These are phyloP conservation scores for Lomentospora prolificans DNA, from an alignment of 2,329 filamentous ascomycete genomes.

Conservation along the genomic window DNA sequence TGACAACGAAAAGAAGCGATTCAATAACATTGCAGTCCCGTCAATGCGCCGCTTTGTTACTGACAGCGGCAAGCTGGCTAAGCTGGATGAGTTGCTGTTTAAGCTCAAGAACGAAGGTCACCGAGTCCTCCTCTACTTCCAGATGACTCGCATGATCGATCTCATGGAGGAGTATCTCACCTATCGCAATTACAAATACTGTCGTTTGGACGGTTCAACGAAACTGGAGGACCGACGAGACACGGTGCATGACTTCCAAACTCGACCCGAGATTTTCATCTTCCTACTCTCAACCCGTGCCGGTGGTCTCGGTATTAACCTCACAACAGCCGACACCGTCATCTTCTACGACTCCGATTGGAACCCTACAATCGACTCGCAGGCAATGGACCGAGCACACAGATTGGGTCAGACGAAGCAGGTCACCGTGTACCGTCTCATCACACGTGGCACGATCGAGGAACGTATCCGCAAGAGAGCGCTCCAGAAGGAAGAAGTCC, in stretches of 20 bases:
- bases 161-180: slow-evolving; percentile 98
- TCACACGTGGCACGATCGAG: slow-evolving; percentile 93
- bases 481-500: slow-evolving; percentile 96
- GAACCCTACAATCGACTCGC: slow-evolving; percentile 98
- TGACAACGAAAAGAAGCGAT: slow-evolving; percentile 70
- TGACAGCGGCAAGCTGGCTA: slow-evolving; percentile 91
- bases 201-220: slow-evolving; percentile 89
- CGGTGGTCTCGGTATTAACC: slow-evolving; percentile 94
- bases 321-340: slow-evolving; percentile 93
- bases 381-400: slow-evolving; percentile 98
- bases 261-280: slow-evolving; percentile 87
- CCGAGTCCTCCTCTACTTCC: slow-evolving; percentile 95
- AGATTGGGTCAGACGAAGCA: slow-evolving; percentile 92
- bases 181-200: slow-evolving; percentile 98
- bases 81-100: slow-evolving; percentile 77
- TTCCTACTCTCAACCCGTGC: slow-evolving; percentile 94
- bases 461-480: slow-evolving; percentile 96
- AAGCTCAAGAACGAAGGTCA: slow-evolving; percentile 87
- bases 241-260: slow-evolving; percentile 95
- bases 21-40: slow-evolving; percentile 84
- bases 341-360: slow-evolving; percentile 99
- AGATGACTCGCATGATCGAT: slow-evolving; percentile 99
- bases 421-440: slow-evolving; percentile 94
- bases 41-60: slow-evolving; percentile 98
- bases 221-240: slow-evolving; percentile 95